These are phyloP conservation scores for Monosporascus sp. DNA, from an alignment of 2,329 filamentous ascomycete genomes.

Conservation along the genomic window DNA sequence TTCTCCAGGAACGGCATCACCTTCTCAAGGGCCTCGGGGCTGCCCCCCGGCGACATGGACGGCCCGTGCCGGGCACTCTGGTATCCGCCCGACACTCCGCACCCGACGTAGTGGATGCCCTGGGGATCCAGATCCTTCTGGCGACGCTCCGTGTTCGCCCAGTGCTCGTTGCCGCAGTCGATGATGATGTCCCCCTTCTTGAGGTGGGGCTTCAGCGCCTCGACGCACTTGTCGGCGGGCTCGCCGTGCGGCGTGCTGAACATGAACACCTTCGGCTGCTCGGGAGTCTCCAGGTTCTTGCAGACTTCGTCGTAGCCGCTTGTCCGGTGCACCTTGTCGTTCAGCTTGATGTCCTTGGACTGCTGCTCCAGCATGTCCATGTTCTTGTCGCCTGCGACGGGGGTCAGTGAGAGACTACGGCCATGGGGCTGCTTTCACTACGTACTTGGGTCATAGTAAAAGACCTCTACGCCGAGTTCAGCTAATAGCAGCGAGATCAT, in stretches of 20 bases:
- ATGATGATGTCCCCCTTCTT: slow-evolving; percentile 60
- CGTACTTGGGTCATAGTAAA: slow-evolving; percentile 44
- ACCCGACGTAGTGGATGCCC: slow-evolving; percentile 61
- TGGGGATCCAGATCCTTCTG: slow-evolving; percentile 50
- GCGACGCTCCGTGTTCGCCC: slow-evolving; percentile 56
- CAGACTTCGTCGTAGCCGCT: slow-evolving; percentile 45
- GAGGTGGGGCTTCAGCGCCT: slow-evolving; percentile 39
- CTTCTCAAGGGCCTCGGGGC: slow-evolving; percentile 48
- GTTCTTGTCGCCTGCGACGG: slow-evolving; percentile 27
- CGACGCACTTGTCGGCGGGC: slow-evolving; percentile 32
- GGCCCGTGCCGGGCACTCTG: slow-evolving; percentile 61
- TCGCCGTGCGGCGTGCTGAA: slow-evolving; percentile 46
- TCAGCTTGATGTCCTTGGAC: slow-evolving; percentile 23
- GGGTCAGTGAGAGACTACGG: not conserved
- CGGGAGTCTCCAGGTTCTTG: slow-evolving; percentile 31
- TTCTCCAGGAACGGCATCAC: slow-evolving; percentile 56
- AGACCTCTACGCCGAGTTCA: slow-evolving; percentile 49
- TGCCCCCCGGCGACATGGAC: slow-evolving; percentile 61
- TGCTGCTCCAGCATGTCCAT: slow-evolving; percentile 37
- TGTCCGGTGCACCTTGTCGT: slow-evolving; percentile 24
- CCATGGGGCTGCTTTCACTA: not conserved
- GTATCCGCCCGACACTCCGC: slow-evolving; percentile 65
- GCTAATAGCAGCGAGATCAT: slow-evolving; percentile 54
- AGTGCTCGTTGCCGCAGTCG: slow-evolving; percentile 65
- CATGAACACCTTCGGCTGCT: slow-evolving; percentile 42